phyloP scores from a whole-genome alignment of 2,329 filamentous ascomycete species.

The Gyromitra esculenta region DNA sequence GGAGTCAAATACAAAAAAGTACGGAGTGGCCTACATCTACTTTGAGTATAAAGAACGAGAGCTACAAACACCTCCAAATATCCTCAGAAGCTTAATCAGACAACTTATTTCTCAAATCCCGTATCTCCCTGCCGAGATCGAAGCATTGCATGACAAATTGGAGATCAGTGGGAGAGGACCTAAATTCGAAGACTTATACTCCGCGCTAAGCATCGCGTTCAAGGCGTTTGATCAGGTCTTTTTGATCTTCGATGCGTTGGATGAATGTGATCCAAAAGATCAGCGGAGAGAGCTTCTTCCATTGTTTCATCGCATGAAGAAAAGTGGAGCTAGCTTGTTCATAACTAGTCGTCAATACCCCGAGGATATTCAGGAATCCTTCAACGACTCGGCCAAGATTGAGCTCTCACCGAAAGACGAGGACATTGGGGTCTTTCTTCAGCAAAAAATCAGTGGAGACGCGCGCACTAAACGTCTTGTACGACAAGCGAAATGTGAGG shows the following conservation, averaged over 20 bases:
- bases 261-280: conserved; percentile 2
- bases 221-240: conserved; percentile 13
- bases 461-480: conserved; percentile 8
- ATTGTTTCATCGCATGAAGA: conserved; percentile 17
- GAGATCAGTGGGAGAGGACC: neutral
- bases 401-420: neutral
- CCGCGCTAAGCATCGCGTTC: neutral
- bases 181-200: conserved; percentile 14
- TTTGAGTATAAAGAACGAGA: conserved; percentile 25
- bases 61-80: conserved; percentile 1
- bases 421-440: neutral
- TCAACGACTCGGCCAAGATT: neutral
- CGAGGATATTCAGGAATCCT: conserved; percentile 24
- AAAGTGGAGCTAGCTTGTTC: conserved; percentile 5
- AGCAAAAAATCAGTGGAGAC: conserved; percentile 1
- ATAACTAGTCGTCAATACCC: conserved; percentile 25
- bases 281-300: conserved; percentile 18
- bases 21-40: conserved; percentile 25
- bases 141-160: neutral
- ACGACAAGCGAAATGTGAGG: conserved; percentile 5
- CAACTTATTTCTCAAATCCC: conserved; percentile 3
- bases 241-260: conserved; percentile 20
- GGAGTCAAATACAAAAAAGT: neutral
- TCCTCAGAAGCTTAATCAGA: conserved; percentile 3
- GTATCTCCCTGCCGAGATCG: neutral